Evolutionary conservation across 176 grass and related monocot genomes (phyloP).

Genomic region (Lolium multiflorum): DNA sequence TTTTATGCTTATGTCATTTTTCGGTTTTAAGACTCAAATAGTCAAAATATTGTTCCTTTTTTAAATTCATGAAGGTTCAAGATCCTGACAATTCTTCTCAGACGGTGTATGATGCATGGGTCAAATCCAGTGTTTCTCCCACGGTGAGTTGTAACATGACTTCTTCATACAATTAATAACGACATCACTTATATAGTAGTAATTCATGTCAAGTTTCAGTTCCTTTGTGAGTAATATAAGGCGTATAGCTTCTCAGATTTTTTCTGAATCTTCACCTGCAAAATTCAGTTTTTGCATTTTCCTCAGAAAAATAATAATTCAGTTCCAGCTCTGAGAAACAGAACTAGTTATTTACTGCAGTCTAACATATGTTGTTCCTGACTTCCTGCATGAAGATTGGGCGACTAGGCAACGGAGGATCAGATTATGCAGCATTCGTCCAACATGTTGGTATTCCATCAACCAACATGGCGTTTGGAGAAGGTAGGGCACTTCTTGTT

Average conservation of each 20-base stretch:
- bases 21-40: neutral
- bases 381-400: slow-evolving; percentile 61
- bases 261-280: slow-evolving; percentile 12
- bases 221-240: slow-evolving; percentile 2
- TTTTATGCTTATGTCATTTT: slow-evolving; percentile 19
- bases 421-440: slow-evolving; percentile 75
- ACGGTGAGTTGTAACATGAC: slow-evolving; percentile 54
- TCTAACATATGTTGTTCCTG: neutral
- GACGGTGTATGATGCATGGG: slow-evolving; percentile 74
- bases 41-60: slow-evolving; percentile 5
- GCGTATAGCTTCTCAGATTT: neutral
- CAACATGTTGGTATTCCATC: slow-evolving; percentile 89
- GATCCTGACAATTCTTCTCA: slow-evolving; percentile 90
- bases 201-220: neutral
- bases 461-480: slow-evolving; percentile 72
- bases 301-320: no score
- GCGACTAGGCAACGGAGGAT: slow-evolving; percentile 72
- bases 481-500: slow-evolving; percentile 45
- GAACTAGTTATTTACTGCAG: neutral
- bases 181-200: neutral
- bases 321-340: neutral
- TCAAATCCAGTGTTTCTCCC: slow-evolving; percentile 46
- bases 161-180: neutral
- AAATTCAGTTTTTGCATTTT: neutral
- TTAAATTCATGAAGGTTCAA: slow-evolving; percentile 67